Evolutionary conservation across 306 rosid genomes (phyloP).

Genomic region (Delonix regia): DNA sequence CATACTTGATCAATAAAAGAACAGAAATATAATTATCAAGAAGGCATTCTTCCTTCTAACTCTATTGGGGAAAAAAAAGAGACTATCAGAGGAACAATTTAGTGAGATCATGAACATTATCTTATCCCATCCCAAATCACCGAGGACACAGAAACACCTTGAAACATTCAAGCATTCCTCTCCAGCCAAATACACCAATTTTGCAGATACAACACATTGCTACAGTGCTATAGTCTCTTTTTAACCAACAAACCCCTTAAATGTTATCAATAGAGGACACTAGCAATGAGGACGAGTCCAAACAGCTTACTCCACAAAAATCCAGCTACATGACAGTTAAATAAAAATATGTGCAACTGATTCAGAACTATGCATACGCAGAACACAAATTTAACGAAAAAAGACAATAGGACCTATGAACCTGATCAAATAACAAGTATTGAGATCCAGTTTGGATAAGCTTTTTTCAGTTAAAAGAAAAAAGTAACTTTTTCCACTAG

Average conservation of each 20-base stretch:
- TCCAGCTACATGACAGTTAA: not conserved
- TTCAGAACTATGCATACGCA: not conserved
- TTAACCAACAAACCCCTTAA: not conserved
- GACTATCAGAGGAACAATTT: not conserved
- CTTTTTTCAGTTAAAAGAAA: not conserved
- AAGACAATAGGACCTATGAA: not conserved
- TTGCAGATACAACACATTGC: not conserved
- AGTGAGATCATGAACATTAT: not conserved
- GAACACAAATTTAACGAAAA: not conserved
- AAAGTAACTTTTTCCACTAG: too few relatives aligned
- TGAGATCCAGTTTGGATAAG: not conserved
- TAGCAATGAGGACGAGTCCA: not conserved
- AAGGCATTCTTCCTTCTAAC: not conserved
- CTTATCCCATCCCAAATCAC: not conserved
- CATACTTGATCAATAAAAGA: slow-evolving; percentile 29
- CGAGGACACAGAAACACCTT: not conserved
- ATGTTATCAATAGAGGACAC: not conserved
- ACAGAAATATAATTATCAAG: not conserved
- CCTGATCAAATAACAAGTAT: not conserved
- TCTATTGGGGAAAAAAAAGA: not conserved
- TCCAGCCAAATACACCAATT: not conserved
- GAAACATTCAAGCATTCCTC: not conserved
- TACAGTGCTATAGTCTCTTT: not conserved
- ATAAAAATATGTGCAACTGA: not conserved
- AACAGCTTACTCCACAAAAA: not conserved